Conservation (phyloP, 2,329 filamentous ascomycete genomes). For the Ophiostoma perfectum region DNA sequence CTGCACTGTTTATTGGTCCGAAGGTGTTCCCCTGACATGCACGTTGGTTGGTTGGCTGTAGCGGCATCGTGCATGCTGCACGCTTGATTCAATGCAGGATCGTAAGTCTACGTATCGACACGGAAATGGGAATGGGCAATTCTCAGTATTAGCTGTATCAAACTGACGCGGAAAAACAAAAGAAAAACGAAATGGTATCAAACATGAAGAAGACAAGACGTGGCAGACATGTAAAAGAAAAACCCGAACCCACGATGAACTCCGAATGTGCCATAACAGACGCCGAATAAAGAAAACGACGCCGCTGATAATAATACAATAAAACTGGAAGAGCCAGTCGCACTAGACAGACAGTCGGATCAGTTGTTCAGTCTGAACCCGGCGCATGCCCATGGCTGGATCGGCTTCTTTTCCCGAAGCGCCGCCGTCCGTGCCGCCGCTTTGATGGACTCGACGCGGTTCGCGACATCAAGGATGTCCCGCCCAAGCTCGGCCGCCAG, state of each 20-base stretch:
- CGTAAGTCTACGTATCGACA: too few relatives aligned
- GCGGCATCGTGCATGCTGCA: too few relatives aligned
- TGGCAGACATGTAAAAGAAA: not conserved
- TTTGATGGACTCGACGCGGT: constrained; percentile 23
- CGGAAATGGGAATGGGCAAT: too few relatives aligned
- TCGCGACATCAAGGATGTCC: constrained; percentile 20
- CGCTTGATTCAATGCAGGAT: too few relatives aligned
- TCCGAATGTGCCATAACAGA: not conserved
- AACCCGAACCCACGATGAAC: not conserved
- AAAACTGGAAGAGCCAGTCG: not conserved
- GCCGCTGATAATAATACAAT: not conserved
- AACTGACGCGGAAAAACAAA: not conserved
- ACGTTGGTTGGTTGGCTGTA: not conserved
- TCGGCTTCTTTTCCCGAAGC: not conserved
- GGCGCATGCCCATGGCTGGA: constrained; percentile 22
- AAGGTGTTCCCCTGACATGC: not conserved
- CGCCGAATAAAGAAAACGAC: not conserved
- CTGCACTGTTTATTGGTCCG: too few relatives aligned
- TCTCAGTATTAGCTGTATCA: not conserved
- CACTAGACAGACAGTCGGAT: not conserved
- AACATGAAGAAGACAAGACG: not conserved
- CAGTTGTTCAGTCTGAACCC: constrained; percentile 9
- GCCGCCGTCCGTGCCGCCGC: constrained; percentile 16
- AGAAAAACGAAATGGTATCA: not conserved
- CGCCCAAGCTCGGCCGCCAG: constrained; percentile 23